Evolutionary conservation across 1,284 basidiomycete species (phyloP).

Genomic region (Naganishia liquefaciens): DNA sequence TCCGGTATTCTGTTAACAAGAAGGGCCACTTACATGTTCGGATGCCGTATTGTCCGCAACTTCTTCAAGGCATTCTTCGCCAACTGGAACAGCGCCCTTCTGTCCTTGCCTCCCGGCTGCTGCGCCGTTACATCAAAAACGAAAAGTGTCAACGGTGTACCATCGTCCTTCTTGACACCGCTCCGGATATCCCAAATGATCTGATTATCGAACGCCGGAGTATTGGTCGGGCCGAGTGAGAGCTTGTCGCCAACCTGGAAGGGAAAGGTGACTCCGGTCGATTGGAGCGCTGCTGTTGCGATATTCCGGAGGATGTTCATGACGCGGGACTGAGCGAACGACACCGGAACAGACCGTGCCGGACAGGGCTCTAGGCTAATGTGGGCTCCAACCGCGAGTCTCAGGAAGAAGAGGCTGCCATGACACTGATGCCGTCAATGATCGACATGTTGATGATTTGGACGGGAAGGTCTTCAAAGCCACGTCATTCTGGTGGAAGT

Average conservation of each 20-base stretch:
- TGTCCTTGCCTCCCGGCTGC: constrained; percentile 54
- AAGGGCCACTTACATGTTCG: constrained; percentile 64
- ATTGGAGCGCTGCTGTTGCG: constrained; percentile 73
- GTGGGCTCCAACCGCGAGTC: too few relatives aligned
- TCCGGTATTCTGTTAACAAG: too few relatives aligned
- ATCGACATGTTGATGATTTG: too few relatives aligned
- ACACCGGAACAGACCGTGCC: neutral
- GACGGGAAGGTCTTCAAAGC: too few relatives aligned
- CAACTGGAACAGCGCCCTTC: constrained; percentile 68
- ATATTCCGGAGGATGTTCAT: constrained; percentile 56
- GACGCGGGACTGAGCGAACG: constrained; percentile 2
- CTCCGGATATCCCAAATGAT: constrained; percentile 22
- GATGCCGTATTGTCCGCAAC: constrained; percentile 87
- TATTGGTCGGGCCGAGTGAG: constrained; percentile 15
- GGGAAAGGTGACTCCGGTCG: constrained; percentile 84
- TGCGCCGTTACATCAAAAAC: constrained; percentile 71
- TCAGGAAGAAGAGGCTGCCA: too few relatives aligned
- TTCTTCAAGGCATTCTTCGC: constrained; percentile 91
- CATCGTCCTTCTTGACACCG: constrained; percentile 70
- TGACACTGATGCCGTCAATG: too few relatives aligned
- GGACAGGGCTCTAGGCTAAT: too few relatives aligned
- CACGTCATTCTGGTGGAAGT: too few relatives aligned
- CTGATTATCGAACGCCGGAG: constrained; percentile 6
- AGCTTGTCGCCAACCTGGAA: constrained; percentile 82
- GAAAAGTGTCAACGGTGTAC: constrained; percentile 78